A percentile compares a stretch with the other conserved stretches of the same genome.
phyloP scores from a whole-genome alignment of 2,329 filamentous ascomycete species.

The Phyllosticta ampelicida region DNA sequence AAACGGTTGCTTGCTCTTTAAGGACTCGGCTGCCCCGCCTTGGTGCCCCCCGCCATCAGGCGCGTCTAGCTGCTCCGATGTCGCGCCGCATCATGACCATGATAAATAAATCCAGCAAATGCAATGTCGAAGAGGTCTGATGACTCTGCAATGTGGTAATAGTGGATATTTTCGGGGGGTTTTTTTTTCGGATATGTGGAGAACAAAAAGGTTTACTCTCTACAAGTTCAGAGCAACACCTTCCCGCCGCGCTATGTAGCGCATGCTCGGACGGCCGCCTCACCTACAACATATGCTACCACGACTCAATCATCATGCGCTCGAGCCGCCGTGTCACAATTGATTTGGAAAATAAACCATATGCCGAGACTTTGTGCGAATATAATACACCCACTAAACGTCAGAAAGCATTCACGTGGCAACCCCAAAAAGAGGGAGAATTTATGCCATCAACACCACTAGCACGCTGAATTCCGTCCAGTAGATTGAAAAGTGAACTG shows the following conservation, averaged over 20 bases:
- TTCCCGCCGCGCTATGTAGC: not conserved
- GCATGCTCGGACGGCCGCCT: too few species aligned
- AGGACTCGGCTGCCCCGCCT: constrained; percentile 8
- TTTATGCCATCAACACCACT: too few species aligned
- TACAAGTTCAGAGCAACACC: not conserved
- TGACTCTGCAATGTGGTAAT: too few species aligned
- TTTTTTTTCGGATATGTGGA: too few species aligned
- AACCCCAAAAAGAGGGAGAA: too few species aligned
- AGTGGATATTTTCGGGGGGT: too few species aligned
- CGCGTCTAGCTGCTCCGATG: not conserved
- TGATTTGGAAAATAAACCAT: not conserved
- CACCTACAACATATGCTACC: not conserved
- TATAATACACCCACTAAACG: too few species aligned
- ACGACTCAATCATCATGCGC: not conserved
- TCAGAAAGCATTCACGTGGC: too few species aligned
- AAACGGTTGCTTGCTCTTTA: constrained; percentile 7
- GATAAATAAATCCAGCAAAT: not conserved
- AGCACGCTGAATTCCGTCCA: too few species aligned
- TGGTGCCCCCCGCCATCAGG: constrained; percentile 6
- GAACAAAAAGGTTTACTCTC: too few species aligned
- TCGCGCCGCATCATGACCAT: not conserved
- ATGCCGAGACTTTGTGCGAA: too few species aligned
- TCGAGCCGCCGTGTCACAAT: not conserved
- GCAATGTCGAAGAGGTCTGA: not conserved
- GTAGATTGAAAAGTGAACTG: too few species aligned